Percentiles rank a stretch among this genome's conserved stretches.
phyloP scores from a whole-genome alignment of 78 protist genomes.

The Polysphondylium violaceum region DNA sequence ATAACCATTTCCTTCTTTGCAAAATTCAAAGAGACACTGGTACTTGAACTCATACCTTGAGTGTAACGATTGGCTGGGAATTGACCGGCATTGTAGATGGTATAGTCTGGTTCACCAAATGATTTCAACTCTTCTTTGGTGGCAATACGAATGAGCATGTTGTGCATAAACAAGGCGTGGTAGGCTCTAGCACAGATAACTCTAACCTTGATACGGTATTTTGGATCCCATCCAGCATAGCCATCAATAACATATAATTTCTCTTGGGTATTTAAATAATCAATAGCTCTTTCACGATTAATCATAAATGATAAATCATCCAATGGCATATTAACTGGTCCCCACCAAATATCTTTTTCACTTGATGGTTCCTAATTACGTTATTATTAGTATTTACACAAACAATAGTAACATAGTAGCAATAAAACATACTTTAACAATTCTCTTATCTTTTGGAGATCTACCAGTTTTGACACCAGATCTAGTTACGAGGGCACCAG shows the following conservation, averaged over 20 bases:
- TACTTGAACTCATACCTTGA: slow-evolving; percentile 88
- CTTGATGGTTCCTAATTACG: slow-evolving; percentile 68
- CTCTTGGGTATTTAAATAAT: slow-evolving; percentile 91
- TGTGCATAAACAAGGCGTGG: slow-evolving; percentile 96
- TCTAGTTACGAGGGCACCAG: slow-evolving; percentile 88
- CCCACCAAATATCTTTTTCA: slow-evolving; percentile 92
- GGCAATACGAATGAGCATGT: slow-evolving; percentile 94
- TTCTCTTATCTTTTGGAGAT: slow-evolving; percentile 92
- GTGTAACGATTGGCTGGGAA: slow-evolving; percentile 93
- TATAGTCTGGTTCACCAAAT: slow-evolving; percentile 94
- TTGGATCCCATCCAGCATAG: slow-evolving; percentile 93
- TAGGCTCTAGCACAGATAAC: slow-evolving; percentile 92
- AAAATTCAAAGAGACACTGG: slow-evolving; percentile 88
- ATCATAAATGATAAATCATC: slow-evolving; percentile 85
- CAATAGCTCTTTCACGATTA: slow-evolving; percentile 95
- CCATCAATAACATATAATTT: slow-evolving; percentile 94
- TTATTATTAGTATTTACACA: too few species aligned
- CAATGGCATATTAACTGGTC: slow-evolving; percentile 91
- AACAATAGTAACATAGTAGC: too few species aligned
- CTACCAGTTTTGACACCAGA: slow-evolving; percentile 94
- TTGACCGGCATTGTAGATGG: slow-evolving; percentile 95
- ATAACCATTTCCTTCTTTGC: slow-evolving; percentile 89
- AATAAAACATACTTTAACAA: too few species aligned
- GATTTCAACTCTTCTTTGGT: slow-evolving; percentile 82
- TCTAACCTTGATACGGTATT: slow-evolving; percentile 91